Base-by-base conservation (phyloP, 225 moss, liverwort and hornwort species). In the Physcomitrium patens region DNA sequence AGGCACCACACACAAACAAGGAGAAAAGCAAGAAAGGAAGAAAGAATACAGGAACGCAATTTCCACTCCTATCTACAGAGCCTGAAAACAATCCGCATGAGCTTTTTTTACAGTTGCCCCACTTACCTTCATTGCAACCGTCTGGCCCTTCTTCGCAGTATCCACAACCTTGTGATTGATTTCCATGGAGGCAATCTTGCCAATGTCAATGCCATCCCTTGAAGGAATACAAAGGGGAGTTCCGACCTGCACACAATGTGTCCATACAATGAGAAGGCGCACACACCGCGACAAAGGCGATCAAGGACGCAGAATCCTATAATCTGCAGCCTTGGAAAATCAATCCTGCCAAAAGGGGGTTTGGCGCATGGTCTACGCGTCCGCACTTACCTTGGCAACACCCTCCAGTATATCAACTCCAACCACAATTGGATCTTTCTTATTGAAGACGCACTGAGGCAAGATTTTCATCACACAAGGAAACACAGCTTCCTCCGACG, bases 391-490 rank as follows among this genome's bases (percentile, higher is more conserved):
- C 93, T 93, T 99, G 0, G 97, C 97, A 82, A 94, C 91, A 76
- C 97, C 97, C 13, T 99, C 94, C 14, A 99, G 41, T 16, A 99
- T 84, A 72, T 95, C 89, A 49, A 99, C 95, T 74, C 99, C 99
- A 66, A 99, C 89, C 63, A 99, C 89, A 31, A 99, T 99, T 22
- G 99, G 99, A 69, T 99, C 99, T 59, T 99, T 99, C 86, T 95
- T 99, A 73, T 99, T 99, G 77, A 99, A 99, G 45, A 99, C 90
- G 86, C 94, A 99, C 47, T 89, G 91, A n/a, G 99, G 95, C 79
- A 92, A 68, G 42, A 99, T 95, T 70, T 92, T 91, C 78, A 99
- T 82, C 10, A 95, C 91, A 79, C 99, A 99, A 68, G 99, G 99
- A 63, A 99, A 99, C 51, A 99, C 95, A 6, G 99, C 99, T 80